Percentiles rank a stretch among this genome's conserved stretches.
These are phyloP conservation scores for Fusarium sp. DNA, from an alignment of 2,329 filamentous ascomycete species.

Conservation along the genomic window DNA sequence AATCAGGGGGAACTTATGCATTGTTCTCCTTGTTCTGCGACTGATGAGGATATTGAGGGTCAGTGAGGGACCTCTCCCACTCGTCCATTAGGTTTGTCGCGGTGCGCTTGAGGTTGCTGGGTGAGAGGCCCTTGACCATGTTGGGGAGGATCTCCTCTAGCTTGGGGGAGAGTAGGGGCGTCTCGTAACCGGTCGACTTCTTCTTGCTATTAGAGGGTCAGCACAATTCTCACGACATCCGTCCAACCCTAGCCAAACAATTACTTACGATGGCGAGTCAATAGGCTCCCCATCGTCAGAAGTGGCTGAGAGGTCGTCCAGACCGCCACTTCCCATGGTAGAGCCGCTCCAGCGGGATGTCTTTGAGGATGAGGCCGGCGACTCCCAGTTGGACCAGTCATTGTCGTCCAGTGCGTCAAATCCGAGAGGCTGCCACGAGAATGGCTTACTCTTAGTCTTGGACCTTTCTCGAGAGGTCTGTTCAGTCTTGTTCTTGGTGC, in stretches of 20 bases:
- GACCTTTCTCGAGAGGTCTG: slow-evolving; percentile 45
- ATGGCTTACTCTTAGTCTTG: slow-evolving; percentile 62
- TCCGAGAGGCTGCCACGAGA: slow-evolving; percentile 69
- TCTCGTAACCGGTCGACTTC: slow-evolving; percentile 46
- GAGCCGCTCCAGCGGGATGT: slow-evolving; percentile 73
- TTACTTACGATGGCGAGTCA: slow-evolving; percentile 60
- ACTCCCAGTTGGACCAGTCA: slow-evolving; percentile 75
- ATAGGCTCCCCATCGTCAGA: slow-evolving; percentile 61
- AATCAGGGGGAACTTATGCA: slow-evolving; percentile 28
- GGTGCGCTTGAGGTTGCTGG: slow-evolving; percentile 82
- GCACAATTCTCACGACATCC: neutral
- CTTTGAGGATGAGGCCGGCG: slow-evolving; percentile 59
- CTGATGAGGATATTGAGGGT: slow-evolving; percentile 43
- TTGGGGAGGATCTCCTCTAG: slow-evolving; percentile 73
- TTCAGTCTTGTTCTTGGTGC: slow-evolving; percentile 45
- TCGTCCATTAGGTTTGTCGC: slow-evolving; percentile 90
- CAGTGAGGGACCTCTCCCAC: slow-evolving; percentile 75
- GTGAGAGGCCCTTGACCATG: slow-evolving; percentile 76
- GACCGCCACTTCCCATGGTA: slow-evolving; percentile 56
- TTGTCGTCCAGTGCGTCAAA: slow-evolving; percentile 68
- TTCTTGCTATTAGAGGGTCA: slow-evolving; percentile 45
- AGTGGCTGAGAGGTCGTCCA: slow-evolving; percentile 57
- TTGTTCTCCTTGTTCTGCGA: slow-evolving; percentile 48
- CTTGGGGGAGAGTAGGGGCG: slow-evolving; percentile 52
- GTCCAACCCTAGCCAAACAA: slow-evolving; percentile 6